These are phyloP conservation scores for Plectosphaerella sp. DNA, from an alignment of 2,329 filamentous ascomycete species.

Conservation along the genomic window DNA sequence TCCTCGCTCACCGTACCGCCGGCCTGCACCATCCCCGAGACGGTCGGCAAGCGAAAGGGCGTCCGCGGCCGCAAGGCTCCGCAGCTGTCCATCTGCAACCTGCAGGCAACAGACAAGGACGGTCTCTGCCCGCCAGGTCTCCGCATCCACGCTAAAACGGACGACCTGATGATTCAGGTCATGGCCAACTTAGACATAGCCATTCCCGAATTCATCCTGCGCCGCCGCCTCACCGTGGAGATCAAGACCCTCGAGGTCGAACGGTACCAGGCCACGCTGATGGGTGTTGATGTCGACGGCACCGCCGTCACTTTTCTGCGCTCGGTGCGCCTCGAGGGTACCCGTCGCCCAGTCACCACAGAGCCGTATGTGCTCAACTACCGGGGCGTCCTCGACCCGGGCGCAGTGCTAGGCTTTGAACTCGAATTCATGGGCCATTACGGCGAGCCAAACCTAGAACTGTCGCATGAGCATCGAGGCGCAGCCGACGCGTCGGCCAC, in stretches of 20 bases:
- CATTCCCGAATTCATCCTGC: slow-evolving; percentile 33
- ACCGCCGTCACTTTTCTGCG: slow-evolving; percentile 34
- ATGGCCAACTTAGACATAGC: slow-evolving; percentile 31
- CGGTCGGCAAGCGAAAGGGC: slow-evolving; percentile 16
- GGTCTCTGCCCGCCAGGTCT: slow-evolving; percentile 16
- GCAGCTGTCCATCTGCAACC: slow-evolving; percentile 38
- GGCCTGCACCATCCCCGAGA: slow-evolving; percentile 34
- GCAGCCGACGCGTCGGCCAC: slow-evolving; percentile 5
- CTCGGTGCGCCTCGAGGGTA: slow-evolving; percentile 32
- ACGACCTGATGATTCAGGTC: slow-evolving; percentile 32
- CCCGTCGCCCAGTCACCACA: slow-evolving; percentile 23
- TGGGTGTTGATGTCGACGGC: slow-evolving; percentile 33
- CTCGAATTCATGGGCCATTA: slow-evolving; percentile 45
- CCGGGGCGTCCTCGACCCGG: slow-evolving; percentile 18
- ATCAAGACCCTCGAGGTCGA: slow-evolving; percentile 14
- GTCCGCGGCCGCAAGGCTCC: slow-evolving; percentile 14
- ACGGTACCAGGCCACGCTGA: slow-evolving; percentile 21
- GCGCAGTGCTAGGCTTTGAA: slow-evolving; percentile 26
- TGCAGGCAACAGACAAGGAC: slow-evolving; percentile 39
- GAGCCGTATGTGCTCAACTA: slow-evolving; percentile 34
- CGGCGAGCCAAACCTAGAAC: slow-evolving; percentile 33
- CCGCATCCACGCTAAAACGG: slow-evolving; percentile 28
- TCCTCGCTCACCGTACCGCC: slow-evolving; percentile 40
- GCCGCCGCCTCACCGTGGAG: slow-evolving; percentile 24
- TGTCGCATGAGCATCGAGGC: slow-evolving; percentile 12